These are phyloP conservation scores for Favolaschia claudopus DNA, from an alignment of 768 basidiomycete genomes.

Conservation along the genomic window DNA sequence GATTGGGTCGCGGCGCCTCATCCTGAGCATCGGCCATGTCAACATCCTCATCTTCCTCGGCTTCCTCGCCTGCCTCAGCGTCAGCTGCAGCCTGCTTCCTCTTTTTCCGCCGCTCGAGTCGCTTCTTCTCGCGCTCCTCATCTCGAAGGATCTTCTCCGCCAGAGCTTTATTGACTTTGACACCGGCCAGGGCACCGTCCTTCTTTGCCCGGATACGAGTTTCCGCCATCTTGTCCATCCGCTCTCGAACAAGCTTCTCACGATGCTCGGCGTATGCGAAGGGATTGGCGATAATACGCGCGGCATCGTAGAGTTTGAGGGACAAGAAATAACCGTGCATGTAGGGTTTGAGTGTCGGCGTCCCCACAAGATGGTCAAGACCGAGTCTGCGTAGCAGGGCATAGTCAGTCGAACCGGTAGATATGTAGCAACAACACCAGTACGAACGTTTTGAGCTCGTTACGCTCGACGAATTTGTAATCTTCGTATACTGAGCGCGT, in stretches of 20 bases:
- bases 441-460: slow-evolving; percentile 83
- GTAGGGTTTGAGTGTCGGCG: slow-evolving; percentile 95
- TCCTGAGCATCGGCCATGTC: slow-evolving; percentile 43
- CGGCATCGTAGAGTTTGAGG: slow-evolving; percentile 94
- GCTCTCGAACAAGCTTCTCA: slow-evolving; percentile 85
- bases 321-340: slow-evolving; percentile 99
- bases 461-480: slow-evolving; percentile 94
- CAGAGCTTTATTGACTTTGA: slow-evolving; percentile 80
- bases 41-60: slow-evolving; percentile 46
- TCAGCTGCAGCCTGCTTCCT: slow-evolving; percentile 50
- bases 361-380: slow-evolving; percentile 94
- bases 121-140: slow-evolving; percentile 66
- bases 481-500: slow-evolving; percentile 88
- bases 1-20: slow-evolving; percentile 41
- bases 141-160: slow-evolving; percentile 83
- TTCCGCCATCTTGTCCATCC: slow-evolving; percentile 94
- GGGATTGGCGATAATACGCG: slow-evolving; percentile 94
- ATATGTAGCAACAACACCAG: slow-evolving; percentile 1
- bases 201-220: slow-evolving; percentile 89
- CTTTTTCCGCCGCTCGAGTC: slow-evolving; percentile 60
- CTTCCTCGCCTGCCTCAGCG: slow-evolving; percentile 50
- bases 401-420: not conserved
- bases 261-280: slow-evolving; percentile 95
- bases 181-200: slow-evolving; percentile 50
- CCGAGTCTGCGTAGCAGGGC: slow-evolving; percentile 67